Conservation (phyloP, 1,284 basidiomycete species). For the Leccinum subrobustum region DNA sequence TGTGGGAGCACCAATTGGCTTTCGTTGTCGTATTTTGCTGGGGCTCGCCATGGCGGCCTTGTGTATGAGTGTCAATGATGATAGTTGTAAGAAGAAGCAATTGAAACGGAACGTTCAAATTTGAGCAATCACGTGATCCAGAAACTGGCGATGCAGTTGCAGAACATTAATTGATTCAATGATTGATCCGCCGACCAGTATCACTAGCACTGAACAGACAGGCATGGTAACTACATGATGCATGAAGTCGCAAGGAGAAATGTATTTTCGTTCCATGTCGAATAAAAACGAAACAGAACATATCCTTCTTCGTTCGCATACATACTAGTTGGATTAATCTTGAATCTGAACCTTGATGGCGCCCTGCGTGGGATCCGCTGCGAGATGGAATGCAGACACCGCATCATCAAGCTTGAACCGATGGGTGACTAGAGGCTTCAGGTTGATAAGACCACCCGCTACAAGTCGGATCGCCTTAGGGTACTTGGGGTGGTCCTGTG, state of each 20-base stretch:
- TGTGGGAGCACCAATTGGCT: conserved; percentile 15
- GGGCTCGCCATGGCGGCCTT: conserved; percentile 33
- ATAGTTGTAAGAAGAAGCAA: conserved; percentile 1
- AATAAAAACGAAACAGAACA: background rate
- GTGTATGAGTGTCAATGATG: background rate
- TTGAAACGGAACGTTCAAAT: background rate
- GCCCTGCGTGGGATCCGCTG: conserved; percentile 65
- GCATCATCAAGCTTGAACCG: conserved; percentile 77
- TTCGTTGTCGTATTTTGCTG: conserved; percentile 34
- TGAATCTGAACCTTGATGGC: conserved; percentile 65
- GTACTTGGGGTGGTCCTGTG: conserved; percentile 43
- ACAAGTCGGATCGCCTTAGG: conserved; percentile 82
- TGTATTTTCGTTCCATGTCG: background rate
- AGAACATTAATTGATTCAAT: background rate
- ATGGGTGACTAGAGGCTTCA: conserved; percentile 85
- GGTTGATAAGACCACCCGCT: conserved; percentile 66
- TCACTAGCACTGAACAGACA: background rate
- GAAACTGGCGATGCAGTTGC: background rate
- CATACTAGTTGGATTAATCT: conserved; percentile 35
- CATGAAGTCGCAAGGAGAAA: background rate
- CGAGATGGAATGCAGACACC: conserved; percentile 75
- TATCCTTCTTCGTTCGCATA: background rate
- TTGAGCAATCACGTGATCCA: conserved; percentile 23
- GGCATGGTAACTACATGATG: background rate
- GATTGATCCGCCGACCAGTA: background rate